Evolutionary conservation across 2,329 filamentous ascomycete genomes (phyloP), one percentile per base, ranked within the genome.

Genomic region (Talaromyces amestolkiae): DNA sequence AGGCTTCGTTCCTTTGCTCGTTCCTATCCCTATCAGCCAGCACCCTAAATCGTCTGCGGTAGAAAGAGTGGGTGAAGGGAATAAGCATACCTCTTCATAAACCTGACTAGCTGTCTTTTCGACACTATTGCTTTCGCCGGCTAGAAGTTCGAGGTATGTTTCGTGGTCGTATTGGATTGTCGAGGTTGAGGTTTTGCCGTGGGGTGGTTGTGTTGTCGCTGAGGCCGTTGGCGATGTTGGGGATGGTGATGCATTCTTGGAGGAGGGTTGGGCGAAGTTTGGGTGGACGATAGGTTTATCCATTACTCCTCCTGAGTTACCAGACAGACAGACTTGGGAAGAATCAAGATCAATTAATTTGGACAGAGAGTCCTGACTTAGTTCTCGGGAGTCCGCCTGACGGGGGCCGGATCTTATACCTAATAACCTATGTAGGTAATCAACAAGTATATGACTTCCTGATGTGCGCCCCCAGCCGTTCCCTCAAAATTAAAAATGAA

Each of bases 101-200:
- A 73, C 60, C 63, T 75, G 74, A 58, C 71, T 74, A n/a, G 71
- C 70, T 10, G 74, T 75, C 69, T 75, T 71, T 59, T 69, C 68
- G 37, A 47, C 61, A 5, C 61, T 35, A 4, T 66, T 66, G 33
- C 66, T 67, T 5, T 56, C 43, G 3, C 72, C 73, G 10, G 69
- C 69, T 27, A 70, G 70, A 37, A 75, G 66, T 58, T 74, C 72
- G 15, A 75, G 71, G 49, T 74, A 75, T 17, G 70, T 69, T 61
- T 75, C 74, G 41, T 75, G 73, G 45, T 75, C 74, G 61, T 75
- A 75, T 60, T 70, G 72, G 64, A 75, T 69, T 8, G 72, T 39
- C 1, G 58, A 59, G 11, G 51, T 24, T 11, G 37, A 33, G 1
- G 27, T 59, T 1, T 19, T 17, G 17, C 33, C 31, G 27, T 33